Evolutionary conservation across 202 grass and related monocot genomes (phyloP).

Genomic region (Panicum virgatum): DNA sequence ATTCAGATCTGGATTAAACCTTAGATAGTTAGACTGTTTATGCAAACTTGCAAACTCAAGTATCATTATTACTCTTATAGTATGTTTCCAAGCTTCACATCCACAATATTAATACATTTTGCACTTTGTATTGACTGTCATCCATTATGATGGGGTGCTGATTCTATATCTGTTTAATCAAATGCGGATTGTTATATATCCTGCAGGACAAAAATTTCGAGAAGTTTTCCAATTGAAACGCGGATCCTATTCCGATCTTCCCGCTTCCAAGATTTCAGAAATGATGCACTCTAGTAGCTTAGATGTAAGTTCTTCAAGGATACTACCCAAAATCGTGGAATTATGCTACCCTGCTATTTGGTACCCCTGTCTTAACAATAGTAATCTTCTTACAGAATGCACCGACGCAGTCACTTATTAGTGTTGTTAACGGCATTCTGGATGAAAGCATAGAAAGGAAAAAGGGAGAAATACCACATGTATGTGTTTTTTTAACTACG

Average conservation of each 20-base stretch:
- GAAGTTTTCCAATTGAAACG: conserved; percentile 83
- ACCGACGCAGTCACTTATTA: conserved; percentile 80
- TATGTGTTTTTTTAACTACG: conserved; percentile 42
- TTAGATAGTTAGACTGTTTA: not conserved
- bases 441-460: conserved; percentile 93
- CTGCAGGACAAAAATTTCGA: conserved; percentile 71
- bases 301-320: conserved; percentile 66
- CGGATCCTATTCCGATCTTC: conserved; percentile 77
- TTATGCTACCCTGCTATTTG: not conserved
- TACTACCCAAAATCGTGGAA: conserved; percentile 16
- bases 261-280: conserved; percentile 87
- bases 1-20: not conserved
- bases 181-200: not conserved
- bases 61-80: not conserved
- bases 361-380: conserved; percentile 32
- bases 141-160: not conserved
- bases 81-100: conserved; percentile 10
- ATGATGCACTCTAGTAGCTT: conserved; percentile 92
- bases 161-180: conserved; percentile 9
- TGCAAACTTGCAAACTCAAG: not conserved
- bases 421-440: conserved; percentile 79
- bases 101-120: conserved; percentile 4
- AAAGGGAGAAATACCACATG: conserved; percentile 91
- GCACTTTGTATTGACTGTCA: not conserved
- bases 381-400: conserved; percentile 67